Base-by-base conservation (phyloP, 2,329 filamentous ascomycete species). In the Aureobasidium uvarum region DNA sequence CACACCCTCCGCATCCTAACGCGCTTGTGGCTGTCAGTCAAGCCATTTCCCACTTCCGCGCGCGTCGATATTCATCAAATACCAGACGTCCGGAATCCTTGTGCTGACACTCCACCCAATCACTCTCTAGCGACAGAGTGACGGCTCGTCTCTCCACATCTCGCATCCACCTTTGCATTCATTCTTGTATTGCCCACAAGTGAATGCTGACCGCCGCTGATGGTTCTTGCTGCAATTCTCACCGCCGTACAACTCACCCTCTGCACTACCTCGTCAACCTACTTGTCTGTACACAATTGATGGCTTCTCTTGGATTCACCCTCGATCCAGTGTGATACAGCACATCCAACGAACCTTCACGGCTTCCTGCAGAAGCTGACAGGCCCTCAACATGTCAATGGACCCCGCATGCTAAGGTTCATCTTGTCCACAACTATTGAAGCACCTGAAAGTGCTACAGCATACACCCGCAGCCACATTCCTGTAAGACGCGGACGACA, bases 21-120 rank as follows among this genome's bases (percentile, higher is more conserved):
- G 59, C 59, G 46, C 59, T 52, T 62, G 59, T 48, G 36, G 59
- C 58, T 48, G 58, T 50, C 58, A 41, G 4, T 23, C 33, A 38
- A 50, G 45, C 58, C 43, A 48, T 31, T 28, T 62, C 36, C 18
- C 18, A 23, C 46, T 62, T 52, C 59, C 46, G 59, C 59, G 45
- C 59, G 45, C 6, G 20, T 51, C 59, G 52, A 36, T n/a, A 60
- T 38, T 16, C 28, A 55, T 13, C 20, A 11, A 23, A 52, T 14
- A 36, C 50, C 50, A 52, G 16, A 20, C 31, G 6, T 52, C 7
- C 31, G 50, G 50, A 36, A 36, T 52, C 10, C 28, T 18, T 31
- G 48, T 51, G 14, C 13, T 33, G 28, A 2, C 8, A 33, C 1
- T 20, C 43, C 20, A 8, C 7, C 6, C 28, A 45, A 45, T 48